A percentile compares a stretch with the other conserved stretches of the same genome.
Evolutionary conservation across 148 eudicot genomes (phyloP).

Genomic region (Rhododendron vialii): DNA sequence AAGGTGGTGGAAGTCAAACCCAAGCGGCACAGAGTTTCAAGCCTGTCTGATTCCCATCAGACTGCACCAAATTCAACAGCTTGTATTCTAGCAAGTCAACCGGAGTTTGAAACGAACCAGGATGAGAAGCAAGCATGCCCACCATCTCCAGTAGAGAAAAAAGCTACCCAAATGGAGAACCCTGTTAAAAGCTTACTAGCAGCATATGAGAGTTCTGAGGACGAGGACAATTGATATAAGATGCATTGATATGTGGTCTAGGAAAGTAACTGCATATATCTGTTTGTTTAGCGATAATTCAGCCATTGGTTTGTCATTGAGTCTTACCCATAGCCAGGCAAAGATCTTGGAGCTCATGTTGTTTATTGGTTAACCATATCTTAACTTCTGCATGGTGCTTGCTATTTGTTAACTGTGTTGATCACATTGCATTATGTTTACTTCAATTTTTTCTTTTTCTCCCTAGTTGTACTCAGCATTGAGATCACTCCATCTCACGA

Average conservation of each 20-base stretch:
- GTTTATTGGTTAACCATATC: background rate
- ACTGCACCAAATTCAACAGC: slow-evolving; percentile 13
- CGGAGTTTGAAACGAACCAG: slow-evolving; percentile 13
- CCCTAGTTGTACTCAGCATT: too few species aligned
- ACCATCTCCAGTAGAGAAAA: slow-evolving; percentile 20
- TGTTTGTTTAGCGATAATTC: background rate
- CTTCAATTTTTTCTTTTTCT: too few species aligned
- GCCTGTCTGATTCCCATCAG: slow-evolving; percentile 24
- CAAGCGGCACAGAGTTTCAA: slow-evolving; percentile 53
- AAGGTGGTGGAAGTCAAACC: slow-evolving; percentile 84
- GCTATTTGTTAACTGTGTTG: background rate
- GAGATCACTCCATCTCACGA: too few species aligned
- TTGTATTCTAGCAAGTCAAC: slow-evolving; percentile 4
- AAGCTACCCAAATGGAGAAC: slow-evolving; percentile 32
- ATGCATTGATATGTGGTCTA: background rate
- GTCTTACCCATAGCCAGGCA: background rate
- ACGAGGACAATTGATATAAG: slow-evolving; percentile 54
- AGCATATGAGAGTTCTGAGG: slow-evolving; percentile 83
- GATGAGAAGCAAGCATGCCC: slow-evolving; percentile 18
- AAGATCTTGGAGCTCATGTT: background rate
- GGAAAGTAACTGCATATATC: background rate
- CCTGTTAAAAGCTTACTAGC: slow-evolving; percentile 61
- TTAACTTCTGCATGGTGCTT: background rate
- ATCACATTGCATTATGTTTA: too few species aligned
- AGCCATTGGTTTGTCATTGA: background rate